Conservation (phyloP, 2,329 filamentous ascomycete genomes). For the Aureobasidium sp. region DNA sequence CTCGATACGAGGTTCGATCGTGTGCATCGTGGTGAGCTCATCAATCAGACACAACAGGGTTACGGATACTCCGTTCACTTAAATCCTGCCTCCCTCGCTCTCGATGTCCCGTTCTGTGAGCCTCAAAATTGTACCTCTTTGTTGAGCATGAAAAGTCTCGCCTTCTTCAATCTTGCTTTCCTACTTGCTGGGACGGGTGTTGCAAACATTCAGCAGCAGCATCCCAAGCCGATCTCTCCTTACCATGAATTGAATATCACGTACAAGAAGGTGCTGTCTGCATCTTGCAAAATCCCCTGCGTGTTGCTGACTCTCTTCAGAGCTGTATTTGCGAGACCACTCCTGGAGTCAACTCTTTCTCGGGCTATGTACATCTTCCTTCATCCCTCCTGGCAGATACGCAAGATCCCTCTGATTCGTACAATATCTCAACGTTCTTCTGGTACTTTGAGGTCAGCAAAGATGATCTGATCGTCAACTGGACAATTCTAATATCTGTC, state of each 20-base stretch:
- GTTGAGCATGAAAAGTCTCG: neutral
- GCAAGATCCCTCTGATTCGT: constrained; percentile 32
- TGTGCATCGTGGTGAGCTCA: neutral
- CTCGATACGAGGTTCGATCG: neutral
- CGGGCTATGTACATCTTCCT: constrained; percentile 21
- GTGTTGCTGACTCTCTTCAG: neutral
- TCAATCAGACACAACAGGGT: neutral
- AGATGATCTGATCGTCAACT: neutral
- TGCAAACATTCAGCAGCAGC: neutral
- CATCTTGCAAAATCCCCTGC: too few species aligned
- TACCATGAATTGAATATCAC: neutral
- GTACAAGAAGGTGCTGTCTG: neutral
- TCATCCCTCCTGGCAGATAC: neutral
- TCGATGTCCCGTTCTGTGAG: too few species aligned
- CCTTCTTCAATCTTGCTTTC: neutral
- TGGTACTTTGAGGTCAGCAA: constrained; percentile 45
- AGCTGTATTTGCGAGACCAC: constrained; percentile 37
- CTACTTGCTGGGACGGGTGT: neutral
- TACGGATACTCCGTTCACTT: neutral
- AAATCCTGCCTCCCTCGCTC: neutral
- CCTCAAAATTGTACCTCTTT: too few species aligned
- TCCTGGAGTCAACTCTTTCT: constrained; percentile 38
- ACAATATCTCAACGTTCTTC: constrained; percentile 33
- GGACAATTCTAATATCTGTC: neutral
- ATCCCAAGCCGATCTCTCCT: neutral